Evolutionary conservation across 208 protist genomes (phyloP).

Genomic region (Phytomonas serpens): DNA sequence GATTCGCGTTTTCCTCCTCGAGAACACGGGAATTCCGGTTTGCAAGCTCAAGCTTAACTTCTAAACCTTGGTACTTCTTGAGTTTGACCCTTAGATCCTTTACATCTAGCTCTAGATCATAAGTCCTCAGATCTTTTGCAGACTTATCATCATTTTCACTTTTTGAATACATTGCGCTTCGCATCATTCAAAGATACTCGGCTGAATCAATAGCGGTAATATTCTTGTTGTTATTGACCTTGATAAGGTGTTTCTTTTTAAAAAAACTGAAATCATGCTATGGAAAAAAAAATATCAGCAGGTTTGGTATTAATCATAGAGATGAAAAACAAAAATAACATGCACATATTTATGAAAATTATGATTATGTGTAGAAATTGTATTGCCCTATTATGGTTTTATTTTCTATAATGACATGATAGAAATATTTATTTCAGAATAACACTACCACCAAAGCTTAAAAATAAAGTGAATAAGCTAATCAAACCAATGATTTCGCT

Average conservation of each 20-base stretch:
- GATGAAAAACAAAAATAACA: slow-evolving; percentile 8
- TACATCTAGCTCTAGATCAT: slow-evolving; percentile 59
- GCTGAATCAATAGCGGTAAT: not conserved
- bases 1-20: slow-evolving; percentile 71
- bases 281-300: not conserved
- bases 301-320: slow-evolving; percentile 7
- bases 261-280: too few species aligned
- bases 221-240: not conserved
- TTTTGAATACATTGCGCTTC: slow-evolving; percentile 2
- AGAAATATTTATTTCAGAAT: not conserved
- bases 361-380: not conserved
- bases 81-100: slow-evolving; percentile 43
- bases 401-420: not conserved
- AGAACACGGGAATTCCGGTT: slow-evolving; percentile 69
- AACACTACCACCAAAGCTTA: not conserved
- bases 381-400: not conserved
- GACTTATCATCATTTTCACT: slow-evolving; percentile 32
- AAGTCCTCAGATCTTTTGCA: slow-evolving; percentile 59
- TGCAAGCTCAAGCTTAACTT: slow-evolving; percentile 57
- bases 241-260: too few species aligned
- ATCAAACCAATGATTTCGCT: not conserved
- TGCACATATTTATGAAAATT: not conserved
- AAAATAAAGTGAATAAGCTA: not conserved
- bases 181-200: not conserved
- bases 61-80: slow-evolving; percentile 36